A percentile compares a stretch with the other conserved stretches of the same genome.
Conservation (phyloP, 1,284 basidiomycete genomes). For the Leccinum subrobustum region DNA sequence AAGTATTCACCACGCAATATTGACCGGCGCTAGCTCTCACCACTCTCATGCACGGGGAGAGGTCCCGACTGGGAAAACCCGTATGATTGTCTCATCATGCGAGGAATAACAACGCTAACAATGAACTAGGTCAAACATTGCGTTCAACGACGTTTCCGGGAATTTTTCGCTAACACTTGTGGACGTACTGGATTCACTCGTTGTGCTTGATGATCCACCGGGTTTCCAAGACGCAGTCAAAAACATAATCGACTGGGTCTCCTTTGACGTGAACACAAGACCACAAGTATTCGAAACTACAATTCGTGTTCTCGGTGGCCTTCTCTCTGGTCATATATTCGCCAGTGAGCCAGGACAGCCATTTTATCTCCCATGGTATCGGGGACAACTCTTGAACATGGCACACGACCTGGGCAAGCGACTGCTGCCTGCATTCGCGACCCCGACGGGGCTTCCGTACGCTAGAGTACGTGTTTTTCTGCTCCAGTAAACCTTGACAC, state of each 20-base stretch:
- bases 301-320: slow-evolving; percentile 85
- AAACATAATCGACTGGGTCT: slow-evolving; percentile 74
- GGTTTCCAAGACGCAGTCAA: slow-evolving; percentile 78
- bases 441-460: slow-evolving; percentile 86
- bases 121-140: slow-evolving; percentile 57
- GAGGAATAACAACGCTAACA: slow-evolving; percentile 9
- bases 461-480: slow-evolving; percentile 60
- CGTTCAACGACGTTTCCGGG: slow-evolving; percentile 81
- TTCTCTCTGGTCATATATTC: slow-evolving; percentile 85
- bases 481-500: background rate
- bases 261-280: slow-evolving; percentile 85
- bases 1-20: slow-evolving; percentile 1
- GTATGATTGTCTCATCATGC: slow-evolving; percentile 45
- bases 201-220: slow-evolving; percentile 69
- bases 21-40: slow-evolving; percentile 59
- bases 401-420: slow-evolving; percentile 85
- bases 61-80: slow-evolving; percentile 80
- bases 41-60: slow-evolving; percentile 80
- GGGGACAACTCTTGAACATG: slow-evolving; percentile 70
- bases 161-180: slow-evolving; percentile 84
- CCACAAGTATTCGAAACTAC: slow-evolving; percentile 93
- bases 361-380: slow-evolving; percentile 77
- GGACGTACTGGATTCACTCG: slow-evolving; percentile 80
- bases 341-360: slow-evolving; percentile 62
- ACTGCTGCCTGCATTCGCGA: slow-evolving; percentile 85